Evolutionary conservation across 2,329 filamentous ascomycete genomes (phyloP).

Genomic region (Chrysoporthe puriensis): DNA sequence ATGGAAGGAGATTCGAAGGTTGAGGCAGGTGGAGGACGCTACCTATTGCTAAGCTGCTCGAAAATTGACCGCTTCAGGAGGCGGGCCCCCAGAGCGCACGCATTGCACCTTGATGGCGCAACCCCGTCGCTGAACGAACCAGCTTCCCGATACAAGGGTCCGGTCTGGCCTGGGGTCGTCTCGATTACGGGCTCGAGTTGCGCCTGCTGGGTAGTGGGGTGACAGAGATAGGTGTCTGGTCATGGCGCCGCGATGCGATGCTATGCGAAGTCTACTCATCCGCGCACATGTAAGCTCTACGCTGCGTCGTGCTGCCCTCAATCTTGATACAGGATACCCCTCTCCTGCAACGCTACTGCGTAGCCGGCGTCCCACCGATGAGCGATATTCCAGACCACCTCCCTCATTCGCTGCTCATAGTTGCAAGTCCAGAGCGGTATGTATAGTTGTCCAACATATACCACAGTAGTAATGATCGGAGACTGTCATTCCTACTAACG

Average conservation of each 20-base stretch:
- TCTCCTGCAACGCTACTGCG: slow-evolving; percentile 27
- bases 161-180: not conserved
- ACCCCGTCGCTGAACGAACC: slow-evolving; percentile 16
- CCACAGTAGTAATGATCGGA: not conserved
- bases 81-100: not conserved
- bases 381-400: slow-evolving; percentile 10
- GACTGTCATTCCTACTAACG: slow-evolving; percentile 1
- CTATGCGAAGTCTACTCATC: slow-evolving; percentile 12
- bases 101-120: slow-evolving; percentile 24
- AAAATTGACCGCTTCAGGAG: not conserved
- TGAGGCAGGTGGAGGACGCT: slow-evolving; percentile 3
- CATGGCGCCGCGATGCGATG: not conserved
- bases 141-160: slow-evolving; percentile 15
- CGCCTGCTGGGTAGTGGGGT: not conserved
- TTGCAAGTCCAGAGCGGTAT: not conserved
- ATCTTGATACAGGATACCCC: slow-evolving; percentile 23
- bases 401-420: slow-evolving; percentile 4
- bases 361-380: slow-evolving; percentile 15
- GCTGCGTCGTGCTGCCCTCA: slow-evolving; percentile 4
- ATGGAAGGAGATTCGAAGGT: slow-evolving; percentile 14
- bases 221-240: slow-evolving; percentile 4
- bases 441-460: not conserved
- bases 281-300: slow-evolving; percentile 5
- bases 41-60: not conserved
- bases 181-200: slow-evolving; percentile 11